Evolutionary conservation across 202 grass and related monocot genomes (phyloP).

Genomic region (Setaria italica): DNA sequence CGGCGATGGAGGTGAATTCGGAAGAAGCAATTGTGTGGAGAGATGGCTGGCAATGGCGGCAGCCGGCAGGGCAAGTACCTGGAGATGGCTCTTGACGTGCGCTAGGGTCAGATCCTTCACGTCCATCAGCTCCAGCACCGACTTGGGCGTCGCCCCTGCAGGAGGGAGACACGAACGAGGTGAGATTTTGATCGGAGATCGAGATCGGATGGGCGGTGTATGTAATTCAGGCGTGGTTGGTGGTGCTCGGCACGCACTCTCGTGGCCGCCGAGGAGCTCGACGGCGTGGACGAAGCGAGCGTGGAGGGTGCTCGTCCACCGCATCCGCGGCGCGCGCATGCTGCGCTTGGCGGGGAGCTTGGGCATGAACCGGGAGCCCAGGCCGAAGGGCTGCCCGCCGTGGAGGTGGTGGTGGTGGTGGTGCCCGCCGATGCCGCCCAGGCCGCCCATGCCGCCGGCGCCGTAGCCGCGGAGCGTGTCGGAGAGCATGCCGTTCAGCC

Average conservation of each 20-base stretch:
- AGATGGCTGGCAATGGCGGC: conserved; percentile 25
- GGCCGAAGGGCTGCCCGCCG: conserved; percentile 58
- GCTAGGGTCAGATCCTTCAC: conserved; percentile 99
- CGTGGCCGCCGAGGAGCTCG: conserved; percentile 96
- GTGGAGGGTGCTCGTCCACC: conserved; percentile 97
- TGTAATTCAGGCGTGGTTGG: not conserved
- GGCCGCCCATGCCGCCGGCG: conserved; percentile 14
- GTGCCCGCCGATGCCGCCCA: conserved; percentile 43
- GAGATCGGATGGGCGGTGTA: not conserved
- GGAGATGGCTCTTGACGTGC: conserved; percentile 99
- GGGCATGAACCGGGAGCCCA: conserved; percentile 75
- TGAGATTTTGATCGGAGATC: not conserved
- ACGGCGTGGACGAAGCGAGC: conserved; percentile 95
- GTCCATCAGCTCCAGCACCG: conserved; percentile 99
- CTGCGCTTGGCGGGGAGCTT: conserved; percentile 90
- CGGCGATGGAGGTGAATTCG: not conserved
- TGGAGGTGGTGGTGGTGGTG: conserved; percentile 57
- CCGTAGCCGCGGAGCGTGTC: conserved; percentile 72
- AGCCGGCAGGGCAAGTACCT: conserved; percentile 54
- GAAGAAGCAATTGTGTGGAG: not conserved
- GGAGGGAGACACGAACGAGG: no score
- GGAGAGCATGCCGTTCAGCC: conserved; percentile 81
- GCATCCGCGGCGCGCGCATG: conserved; percentile 93
- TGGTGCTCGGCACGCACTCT: conserved; percentile 55
- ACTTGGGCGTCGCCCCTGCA: conserved; percentile 94